phyloP scores from a whole-genome alignment of 257 asterid species.

The Plantago elongata region DNA sequence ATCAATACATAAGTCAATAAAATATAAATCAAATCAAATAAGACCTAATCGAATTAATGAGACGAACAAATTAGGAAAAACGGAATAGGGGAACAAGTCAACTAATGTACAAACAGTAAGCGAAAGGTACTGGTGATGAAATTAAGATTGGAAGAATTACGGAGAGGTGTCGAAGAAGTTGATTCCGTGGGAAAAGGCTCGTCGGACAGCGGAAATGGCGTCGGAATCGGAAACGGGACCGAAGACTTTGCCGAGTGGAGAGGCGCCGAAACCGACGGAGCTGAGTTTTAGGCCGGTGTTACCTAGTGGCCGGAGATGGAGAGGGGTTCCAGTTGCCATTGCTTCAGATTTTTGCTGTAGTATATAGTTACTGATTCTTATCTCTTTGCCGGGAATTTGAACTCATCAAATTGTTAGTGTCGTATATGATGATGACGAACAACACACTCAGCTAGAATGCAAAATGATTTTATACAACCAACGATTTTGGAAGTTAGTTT shows the following conservation, averaged over 20 bases:
- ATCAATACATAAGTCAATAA: not conserved
- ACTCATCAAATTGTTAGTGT: too few relatives aligned
- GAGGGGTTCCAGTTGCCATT: constrained; percentile 29
- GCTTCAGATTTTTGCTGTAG: not conserved
- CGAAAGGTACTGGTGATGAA: not conserved
- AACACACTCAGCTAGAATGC: too few relatives aligned
- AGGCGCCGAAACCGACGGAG: constrained; percentile 91
- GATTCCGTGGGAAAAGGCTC: constrained; percentile 76
- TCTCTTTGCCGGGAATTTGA: not conserved
- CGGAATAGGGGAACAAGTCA: constrained; percentile 7
- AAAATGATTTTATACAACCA: too few relatives aligned
- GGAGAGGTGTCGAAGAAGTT: constrained; percentile 98
- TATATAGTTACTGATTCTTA: not conserved
- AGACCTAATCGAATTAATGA: not conserved
- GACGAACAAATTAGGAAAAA: not conserved
- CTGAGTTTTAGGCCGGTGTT: constrained; percentile 79
- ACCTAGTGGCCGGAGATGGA: constrained; percentile 78
- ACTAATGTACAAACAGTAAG: not conserved
- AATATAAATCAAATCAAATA: not conserved
- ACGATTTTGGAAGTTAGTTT: too few relatives aligned
- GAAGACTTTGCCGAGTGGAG: constrained; percentile 94
- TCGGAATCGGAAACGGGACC: constrained; percentile 72
- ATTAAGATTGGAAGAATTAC: constrained; percentile 29
- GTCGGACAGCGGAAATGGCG: constrained; percentile 72
- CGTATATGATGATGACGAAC: too few relatives aligned